Conservation (phyloP, 2,329 filamentous ascomycete species). For the Aspergillus flavus region DNA sequence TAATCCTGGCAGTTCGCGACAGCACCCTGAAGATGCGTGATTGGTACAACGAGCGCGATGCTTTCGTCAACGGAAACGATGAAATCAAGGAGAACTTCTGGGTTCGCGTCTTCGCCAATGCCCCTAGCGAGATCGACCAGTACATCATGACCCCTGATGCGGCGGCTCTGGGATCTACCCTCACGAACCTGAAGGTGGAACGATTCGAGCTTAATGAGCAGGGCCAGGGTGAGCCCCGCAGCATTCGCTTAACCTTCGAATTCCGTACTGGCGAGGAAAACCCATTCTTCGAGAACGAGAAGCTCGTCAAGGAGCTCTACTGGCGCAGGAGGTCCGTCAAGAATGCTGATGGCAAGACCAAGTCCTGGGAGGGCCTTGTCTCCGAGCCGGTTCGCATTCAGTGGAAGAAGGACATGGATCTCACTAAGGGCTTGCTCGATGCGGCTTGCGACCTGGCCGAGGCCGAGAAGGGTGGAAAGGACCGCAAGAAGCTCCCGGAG, state of each 20-base stretch:
- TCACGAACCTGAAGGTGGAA: conserved; percentile 71
- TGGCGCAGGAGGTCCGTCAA: conserved; percentile 65
- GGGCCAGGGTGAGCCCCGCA: conserved; percentile 74
- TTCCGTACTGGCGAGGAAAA: conserved; percentile 68
- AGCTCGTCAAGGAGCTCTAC: conserved; percentile 90
- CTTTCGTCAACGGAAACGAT: conserved; percentile 67
- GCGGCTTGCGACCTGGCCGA: conserved; percentile 71
- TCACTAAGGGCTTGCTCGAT: conserved; percentile 78
- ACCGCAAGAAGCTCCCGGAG: conserved; percentile 54
- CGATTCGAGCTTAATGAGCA: conserved; percentile 72
- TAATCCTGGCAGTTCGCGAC: conserved; percentile 63
- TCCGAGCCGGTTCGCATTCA: conserved; percentile 85
- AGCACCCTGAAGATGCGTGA: conserved; percentile 69
- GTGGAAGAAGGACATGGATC: conserved; percentile 85
- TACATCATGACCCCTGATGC: conserved; percentile 81
- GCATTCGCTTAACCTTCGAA: conserved; percentile 74
- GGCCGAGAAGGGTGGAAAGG: conserved; percentile 57
- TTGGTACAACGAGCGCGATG: conserved; percentile 75
- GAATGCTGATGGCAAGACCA: conserved; percentile 47
- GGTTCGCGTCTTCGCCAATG: conserved; percentile 88
- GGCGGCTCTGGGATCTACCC: conserved; percentile 65
- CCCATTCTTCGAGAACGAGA: conserved; percentile 75
- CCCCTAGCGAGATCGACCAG: conserved; percentile 82
- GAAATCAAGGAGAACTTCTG: conserved; percentile 70
- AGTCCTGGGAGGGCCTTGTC: conserved; percentile 73